Base-by-base conservation (phyloP, 192 early-diverging fungal genomes). In the Entomortierella parvispora region DNA sequence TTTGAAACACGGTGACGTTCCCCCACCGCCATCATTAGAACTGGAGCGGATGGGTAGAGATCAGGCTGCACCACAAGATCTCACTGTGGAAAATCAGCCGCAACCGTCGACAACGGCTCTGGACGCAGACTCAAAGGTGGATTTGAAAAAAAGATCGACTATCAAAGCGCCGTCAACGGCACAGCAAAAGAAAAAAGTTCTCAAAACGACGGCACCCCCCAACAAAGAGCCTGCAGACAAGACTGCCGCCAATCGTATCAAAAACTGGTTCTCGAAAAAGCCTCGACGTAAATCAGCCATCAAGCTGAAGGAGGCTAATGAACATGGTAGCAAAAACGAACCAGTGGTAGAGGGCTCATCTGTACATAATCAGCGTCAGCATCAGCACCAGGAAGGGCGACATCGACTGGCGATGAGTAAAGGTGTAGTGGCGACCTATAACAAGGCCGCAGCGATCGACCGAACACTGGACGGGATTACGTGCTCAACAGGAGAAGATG, bases 401-500 rank as follows among this genome's bases (percentile, higher is more conserved):
- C 57, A 68, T 28, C 51, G 54, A n/a, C 37, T 77, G 32, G 44
- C 59, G 7, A 56, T 68, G 59, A 68, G 37, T 42, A 66, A 67
- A 34, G 54, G 65, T n/a, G 17, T 50, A 0, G 56, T 68, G 3
- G 56, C 74, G 14, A 32, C 74, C 7, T 77, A 77, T n/a, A 49
- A 77, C 31, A 40, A 23, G 34, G 0, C 58, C 12, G 15, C 17
- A 0, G 51, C 74, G 0, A 22, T 17, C 10, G 74, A 77, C 48
- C 52, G 63, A n/a, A 68, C 66, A 0, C 29, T 64, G 33, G 74
- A 77, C 25, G 74, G 74, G 8, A 77, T 77, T 31, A 77, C 74
- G 18, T 77, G 74, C 49, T 68, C 74, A 0, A 53, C 65, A 11
- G 74, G 74, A 32, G 74, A 68, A 10, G 74, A 77, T 37, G 1